Conservation (phyloP, 1,284 basidiomycete species). For the Leccinum huronense region DNA sequence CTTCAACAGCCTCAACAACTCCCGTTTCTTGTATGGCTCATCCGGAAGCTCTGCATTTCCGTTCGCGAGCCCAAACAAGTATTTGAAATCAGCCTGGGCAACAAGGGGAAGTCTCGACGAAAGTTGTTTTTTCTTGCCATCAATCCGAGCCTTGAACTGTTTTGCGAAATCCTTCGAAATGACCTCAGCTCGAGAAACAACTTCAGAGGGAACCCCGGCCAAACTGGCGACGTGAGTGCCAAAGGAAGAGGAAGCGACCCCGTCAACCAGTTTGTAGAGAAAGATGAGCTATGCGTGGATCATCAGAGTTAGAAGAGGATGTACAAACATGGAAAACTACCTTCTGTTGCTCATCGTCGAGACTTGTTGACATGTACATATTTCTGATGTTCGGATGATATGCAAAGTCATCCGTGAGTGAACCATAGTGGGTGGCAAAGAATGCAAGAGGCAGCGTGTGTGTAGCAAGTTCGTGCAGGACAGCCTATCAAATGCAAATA, state of each 20-base stretch:
- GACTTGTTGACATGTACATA: conserved; percentile 92
- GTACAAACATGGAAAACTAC: conserved; percentile 40
- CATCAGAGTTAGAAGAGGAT: conserved; percentile 1
- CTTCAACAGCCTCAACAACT: conserved; percentile 57
- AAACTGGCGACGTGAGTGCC: conserved; percentile 90
- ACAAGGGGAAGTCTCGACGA: conserved; percentile 66
- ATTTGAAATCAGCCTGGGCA: conserved; percentile 86
- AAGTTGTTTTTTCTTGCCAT: conserved; percentile 55
- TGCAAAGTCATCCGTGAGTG: conserved; percentile 81
- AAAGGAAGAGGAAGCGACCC: conserved; percentile 88
- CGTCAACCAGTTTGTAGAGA: conserved; percentile 89
- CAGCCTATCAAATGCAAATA: conserved; percentile 52
- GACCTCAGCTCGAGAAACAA: conserved; percentile 85
- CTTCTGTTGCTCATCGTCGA: conserved; percentile 86
- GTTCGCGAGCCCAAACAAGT: conserved; percentile 59
- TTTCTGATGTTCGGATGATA: conserved; percentile 92
- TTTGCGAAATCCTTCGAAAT: conserved; percentile 87
- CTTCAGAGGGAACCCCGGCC: conserved; percentile 74
- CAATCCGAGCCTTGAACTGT: conserved; percentile 77
- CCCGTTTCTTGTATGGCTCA: conserved; percentile 49
- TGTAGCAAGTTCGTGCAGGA: conserved; percentile 88
- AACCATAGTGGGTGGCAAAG: conserved; percentile 87
- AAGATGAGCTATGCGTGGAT: conserved; percentile 67
- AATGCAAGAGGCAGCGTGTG: conserved; percentile 84
- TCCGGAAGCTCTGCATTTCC: conserved; percentile 52